Base-by-base conservation (phyloP, 768 basidiomycete genomes). In the Crucibulum laeve region DNA sequence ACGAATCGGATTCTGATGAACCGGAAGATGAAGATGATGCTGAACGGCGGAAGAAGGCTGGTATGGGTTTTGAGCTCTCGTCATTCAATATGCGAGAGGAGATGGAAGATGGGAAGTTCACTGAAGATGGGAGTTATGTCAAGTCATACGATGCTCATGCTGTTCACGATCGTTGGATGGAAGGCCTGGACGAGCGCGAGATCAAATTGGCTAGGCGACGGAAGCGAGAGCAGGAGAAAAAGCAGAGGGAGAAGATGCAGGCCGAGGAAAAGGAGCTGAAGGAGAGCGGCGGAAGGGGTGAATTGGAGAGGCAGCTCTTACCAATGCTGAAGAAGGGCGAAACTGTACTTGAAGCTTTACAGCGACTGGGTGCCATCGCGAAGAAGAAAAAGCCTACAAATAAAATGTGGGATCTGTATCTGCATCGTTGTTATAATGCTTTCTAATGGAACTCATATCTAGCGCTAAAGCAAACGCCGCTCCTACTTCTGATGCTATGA, bases 11-110 rank as follows among this genome's bases (percentile, higher is more conserved):
- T 1, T 74, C 72, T 0, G 74, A 70, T 30, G 70, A 77, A 34
- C 74, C 77, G 1, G 79, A 80, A 51, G 83, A 92, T 56, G 87
- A 93, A 56, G 87, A 92, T 58, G 87, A 87, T 40, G 80, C 74
- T n/a, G 76, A 77, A 54, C 77, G 83, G 53, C 67, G 75, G 58
- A 82, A 77, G 68, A 91, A 89, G 62, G 80, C 73, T 28, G 87
- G 85, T 10, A 97, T 99, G 95, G 96, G 95, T 2, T 95, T 69
- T 64, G 87, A 94, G 58, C 53, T 99, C 7, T 93, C 89, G 3
- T 88, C 91, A 21, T 99, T 99, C 80, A 95, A 99, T 63, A 98
- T 99, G 95, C 85, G 93, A 50, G 87, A 91, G 54, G 96, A 99
- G 74, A 94, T 98, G 87, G 86, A 91, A 57, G 95, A 98, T 65